Percentiles rank a stretch among this genome's conserved stretches.
Conservation (phyloP, 2,329 filamentous ascomycete species). For the Grosmannia huntii region DNA sequence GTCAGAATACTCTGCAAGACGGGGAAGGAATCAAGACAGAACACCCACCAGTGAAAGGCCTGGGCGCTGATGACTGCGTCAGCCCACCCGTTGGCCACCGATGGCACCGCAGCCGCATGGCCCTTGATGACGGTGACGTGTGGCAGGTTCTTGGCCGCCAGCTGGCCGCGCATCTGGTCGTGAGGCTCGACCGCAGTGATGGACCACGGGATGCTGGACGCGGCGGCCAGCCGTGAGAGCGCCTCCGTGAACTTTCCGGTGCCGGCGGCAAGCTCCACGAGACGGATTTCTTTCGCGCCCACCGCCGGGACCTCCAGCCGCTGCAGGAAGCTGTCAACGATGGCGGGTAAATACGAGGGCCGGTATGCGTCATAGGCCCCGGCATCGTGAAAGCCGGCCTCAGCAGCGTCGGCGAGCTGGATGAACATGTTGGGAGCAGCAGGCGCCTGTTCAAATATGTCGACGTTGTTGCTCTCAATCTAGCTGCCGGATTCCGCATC, state of each 20-base stretch:
- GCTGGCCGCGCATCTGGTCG: conserved; percentile 47
- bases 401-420: conserved; percentile 19
- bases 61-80: conserved; percentile 57
- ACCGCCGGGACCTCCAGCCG: conserved; percentile 37
- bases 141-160: conserved; percentile 43
- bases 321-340: conserved; percentile 44
- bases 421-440: background rate
- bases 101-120: conserved; percentile 42
- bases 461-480: too few relatives aligned
- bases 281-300: conserved; percentile 23
- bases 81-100: conserved; percentile 41
- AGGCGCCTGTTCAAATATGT: background rate
- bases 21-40: background rate
- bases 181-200: conserved; percentile 49
- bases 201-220: conserved; percentile 22
- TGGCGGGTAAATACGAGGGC: conserved; percentile 49
- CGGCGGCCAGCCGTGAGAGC: conserved; percentile 44
- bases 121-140: conserved; percentile 44
- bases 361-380: conserved; percentile 53
- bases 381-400: conserved; percentile 53
- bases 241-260: conserved; percentile 22
- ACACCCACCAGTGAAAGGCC: conserved; percentile 44
- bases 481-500: too few relatives aligned
- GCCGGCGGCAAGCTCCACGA: conserved; percentile 20
- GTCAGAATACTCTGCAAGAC: background rate